A percentile compares a stretch with the other conserved stretches of the same genome.
Evolutionary conservation across 352 stramenopile species (phyloP).

Genomic region (Globisporangium yorkense): DNA sequence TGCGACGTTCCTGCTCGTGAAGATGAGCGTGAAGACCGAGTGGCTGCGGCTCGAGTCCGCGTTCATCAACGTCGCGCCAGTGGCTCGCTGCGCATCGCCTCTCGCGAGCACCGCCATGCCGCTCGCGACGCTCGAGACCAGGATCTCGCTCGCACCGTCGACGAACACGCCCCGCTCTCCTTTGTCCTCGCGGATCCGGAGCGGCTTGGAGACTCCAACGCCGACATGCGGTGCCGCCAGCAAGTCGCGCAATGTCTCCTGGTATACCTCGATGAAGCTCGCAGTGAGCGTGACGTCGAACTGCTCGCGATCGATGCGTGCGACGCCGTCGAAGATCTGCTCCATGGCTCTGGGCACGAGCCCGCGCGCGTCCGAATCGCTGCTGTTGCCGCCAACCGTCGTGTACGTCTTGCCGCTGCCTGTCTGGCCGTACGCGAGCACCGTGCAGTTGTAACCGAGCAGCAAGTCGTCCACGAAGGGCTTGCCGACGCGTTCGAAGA

Average conservation of each 20-base stretch:
- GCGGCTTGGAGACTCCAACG: neutral
- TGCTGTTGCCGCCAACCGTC: slow-evolving; percentile 21
- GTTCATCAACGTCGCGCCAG: slow-evolving; percentile 50
- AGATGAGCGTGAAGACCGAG: slow-evolving; percentile 52
- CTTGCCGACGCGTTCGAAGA: slow-evolving; percentile 40
- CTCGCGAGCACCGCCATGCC: slow-evolving; percentile 32
- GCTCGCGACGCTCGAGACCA: slow-evolving; percentile 17
- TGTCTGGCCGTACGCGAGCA: slow-evolving; percentile 70
- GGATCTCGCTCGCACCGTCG: slow-evolving; percentile 44
- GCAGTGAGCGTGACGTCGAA: slow-evolving; percentile 31
- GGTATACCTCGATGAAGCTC: slow-evolving; percentile 69
- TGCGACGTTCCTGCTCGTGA: slow-evolving; percentile 23
- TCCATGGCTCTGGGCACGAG: slow-evolving; percentile 39
- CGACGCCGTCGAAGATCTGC: slow-evolving; percentile 21
- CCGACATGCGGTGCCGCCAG: slow-evolving; percentile 25
- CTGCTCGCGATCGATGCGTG: slow-evolving; percentile 11
- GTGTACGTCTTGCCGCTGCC: slow-evolving; percentile 69
- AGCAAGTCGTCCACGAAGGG: slow-evolving; percentile 52
- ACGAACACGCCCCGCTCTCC: slow-evolving; percentile 27
- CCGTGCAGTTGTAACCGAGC: slow-evolving; percentile 60
- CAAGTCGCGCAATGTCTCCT: slow-evolving; percentile 59
- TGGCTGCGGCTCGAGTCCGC: slow-evolving; percentile 61
- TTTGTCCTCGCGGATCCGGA: slow-evolving; percentile 40
- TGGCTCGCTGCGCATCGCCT: slow-evolving; percentile 33
- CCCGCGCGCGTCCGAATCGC: slow-evolving; percentile 15